Evolutionary conservation across 257 asterid genomes (phyloP), one percentile per base, ranked within the genome.

Genomic region (Parsonsia alboflavescens): DNA sequence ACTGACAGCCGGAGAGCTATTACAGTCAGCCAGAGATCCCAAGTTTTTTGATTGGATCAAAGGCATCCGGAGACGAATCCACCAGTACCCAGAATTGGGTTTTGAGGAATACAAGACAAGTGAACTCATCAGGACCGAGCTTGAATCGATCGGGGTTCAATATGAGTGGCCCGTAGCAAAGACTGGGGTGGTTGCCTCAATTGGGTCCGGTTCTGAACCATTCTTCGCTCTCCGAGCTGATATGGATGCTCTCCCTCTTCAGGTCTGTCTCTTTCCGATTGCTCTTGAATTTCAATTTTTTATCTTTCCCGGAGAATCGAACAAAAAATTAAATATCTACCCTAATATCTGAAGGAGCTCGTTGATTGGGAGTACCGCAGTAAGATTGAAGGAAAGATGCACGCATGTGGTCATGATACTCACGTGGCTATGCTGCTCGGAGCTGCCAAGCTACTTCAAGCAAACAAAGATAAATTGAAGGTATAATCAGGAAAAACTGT

Each of bases 211-310:
- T 0, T 77, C 57, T 73, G 80, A 82, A 2, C 97, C 94, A 0
- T 89, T 88, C 83, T 83, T 91, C 72, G 94, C 76, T 28, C 95
- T 91, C 49, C 76, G 96, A 85, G 97, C 97, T 12, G 96, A 91
- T 80, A 91, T 91, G 97, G 96, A 91, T 76, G 97, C 93, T 46
- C 94, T 91, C n/a, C 93, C 97, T 62, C 80, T 91, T 73, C 93
- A 91, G 95, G 96, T 88, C 22, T 4, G 57, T 61, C 52, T 56
- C 30, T n/a, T 22, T 22, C 30, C 17, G 7, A 0, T 21, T 30
- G 2, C n/a, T 28, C 42, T 62, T 28, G 42, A 11, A 10, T 30
- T 62, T 33, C 39, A 7, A 12, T 28, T 62, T 62, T 62, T 62
- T 62, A 28, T 26, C 41, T 61, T 30, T 61, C 19, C 41, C 26